Evolutionary conservation across 768 basidiomycete species (phyloP).

Genomic region (Tulasnella sp.): DNA sequence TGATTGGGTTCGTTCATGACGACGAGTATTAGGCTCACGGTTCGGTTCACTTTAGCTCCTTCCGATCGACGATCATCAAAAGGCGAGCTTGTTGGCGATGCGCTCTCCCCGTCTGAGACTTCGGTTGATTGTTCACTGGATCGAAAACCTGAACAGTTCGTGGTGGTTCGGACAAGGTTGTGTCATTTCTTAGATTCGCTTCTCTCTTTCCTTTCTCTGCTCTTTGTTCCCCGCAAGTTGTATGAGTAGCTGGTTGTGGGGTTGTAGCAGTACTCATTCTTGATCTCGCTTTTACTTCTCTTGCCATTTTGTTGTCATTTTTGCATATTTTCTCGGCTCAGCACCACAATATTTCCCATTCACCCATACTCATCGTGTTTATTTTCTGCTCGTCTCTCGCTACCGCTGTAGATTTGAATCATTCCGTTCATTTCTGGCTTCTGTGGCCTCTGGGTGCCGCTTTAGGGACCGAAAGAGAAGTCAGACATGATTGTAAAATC

Average conservation of each 20-base stretch:
- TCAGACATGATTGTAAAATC: too few species aligned
- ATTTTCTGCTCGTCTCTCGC: conserved; percentile 15
- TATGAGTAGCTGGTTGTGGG: background rate
- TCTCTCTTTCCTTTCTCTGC: background rate
- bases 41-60: conserved; percentile 49
- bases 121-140: conserved; percentile 89
- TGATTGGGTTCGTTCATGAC: conserved; percentile 10
- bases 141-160: conserved; percentile 65
- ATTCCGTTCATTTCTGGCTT: too few species aligned
- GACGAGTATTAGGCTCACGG: background rate
- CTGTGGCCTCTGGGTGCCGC: too few species aligned
- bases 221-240: background rate
- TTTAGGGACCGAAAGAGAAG: too few species aligned
- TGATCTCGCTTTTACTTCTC: background rate
- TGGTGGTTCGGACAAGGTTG: conserved; percentile 46
- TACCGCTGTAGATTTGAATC: background rate
- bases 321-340: background rate
- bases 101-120: conserved; percentile 73
- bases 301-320: background rate
- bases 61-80: conserved; percentile 87
- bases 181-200: conserved; percentile 23
- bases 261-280: background rate
- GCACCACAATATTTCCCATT: background rate
- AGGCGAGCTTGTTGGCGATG: conserved; percentile 80
- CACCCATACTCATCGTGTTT: background rate